A percentile compares a stretch with the other conserved stretches of the same genome.
Evolutionary conservation across 2,329 filamentous ascomycete species (phyloP).

Genomic region (Monilinia vaccinii-corymbosi): DNA sequence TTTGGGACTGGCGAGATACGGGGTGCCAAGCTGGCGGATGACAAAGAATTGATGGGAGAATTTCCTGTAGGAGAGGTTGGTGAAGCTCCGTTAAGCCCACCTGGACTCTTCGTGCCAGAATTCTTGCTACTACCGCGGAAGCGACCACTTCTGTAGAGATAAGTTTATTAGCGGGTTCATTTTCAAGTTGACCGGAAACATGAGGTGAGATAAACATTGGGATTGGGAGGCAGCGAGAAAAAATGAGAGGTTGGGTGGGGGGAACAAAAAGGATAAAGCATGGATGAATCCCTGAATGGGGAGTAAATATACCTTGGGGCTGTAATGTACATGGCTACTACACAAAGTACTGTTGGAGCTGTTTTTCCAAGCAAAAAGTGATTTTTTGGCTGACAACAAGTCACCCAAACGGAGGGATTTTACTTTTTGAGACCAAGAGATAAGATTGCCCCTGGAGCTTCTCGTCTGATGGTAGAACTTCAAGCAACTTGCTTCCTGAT

Average conservation of each 20-base stretch:
- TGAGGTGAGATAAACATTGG: background rate
- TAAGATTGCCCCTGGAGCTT: background rate
- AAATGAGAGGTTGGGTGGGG: background rate
- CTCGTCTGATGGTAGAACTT: background rate
- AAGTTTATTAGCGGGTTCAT: conserved; percentile 19
- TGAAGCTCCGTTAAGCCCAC: conserved; percentile 38
- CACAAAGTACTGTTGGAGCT: background rate
- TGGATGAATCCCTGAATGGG: background rate
- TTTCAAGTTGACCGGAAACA: background rate
- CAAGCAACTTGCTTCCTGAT: conserved; percentile 7
- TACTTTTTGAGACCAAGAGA: background rate
- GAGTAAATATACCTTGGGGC: background rate
- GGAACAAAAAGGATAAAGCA: background rate
- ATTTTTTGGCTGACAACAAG: background rate
- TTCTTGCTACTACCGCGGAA: conserved; percentile 48
- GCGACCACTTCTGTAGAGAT: conserved; percentile 42
- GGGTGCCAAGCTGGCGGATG: conserved; percentile 41
- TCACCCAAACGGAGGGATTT: too few species aligned
- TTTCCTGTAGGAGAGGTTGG: conserved; percentile 37
- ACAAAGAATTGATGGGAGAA: conserved; percentile 42
- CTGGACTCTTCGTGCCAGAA: conserved; percentile 44
- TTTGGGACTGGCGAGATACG: conserved; percentile 53
- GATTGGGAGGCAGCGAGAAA: background rate
- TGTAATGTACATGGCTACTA: background rate
- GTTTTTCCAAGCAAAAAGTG: background rate